Conservation (phyloP, 306 rosid species). For the Inga oerstediana region DNA sequence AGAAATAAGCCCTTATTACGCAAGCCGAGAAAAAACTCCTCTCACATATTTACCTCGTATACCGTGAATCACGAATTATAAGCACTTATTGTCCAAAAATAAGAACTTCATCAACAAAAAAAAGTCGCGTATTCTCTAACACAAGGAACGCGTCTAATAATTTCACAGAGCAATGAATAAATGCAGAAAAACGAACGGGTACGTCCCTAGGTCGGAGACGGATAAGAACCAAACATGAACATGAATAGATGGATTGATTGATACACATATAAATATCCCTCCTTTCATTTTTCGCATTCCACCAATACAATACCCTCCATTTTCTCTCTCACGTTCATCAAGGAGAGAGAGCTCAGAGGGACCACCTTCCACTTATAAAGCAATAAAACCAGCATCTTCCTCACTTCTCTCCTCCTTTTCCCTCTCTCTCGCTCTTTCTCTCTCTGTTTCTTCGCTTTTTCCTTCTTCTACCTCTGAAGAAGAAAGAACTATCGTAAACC, state of each 20-base stretch:
- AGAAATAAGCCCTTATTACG: too few species aligned
- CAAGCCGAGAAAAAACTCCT: too few species aligned
- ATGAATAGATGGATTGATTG: neutral
- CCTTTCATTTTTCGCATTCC: neutral
- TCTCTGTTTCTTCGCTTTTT: neutral
- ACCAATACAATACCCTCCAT: slow-evolving; percentile 29
- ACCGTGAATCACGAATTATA: too few species aligned
- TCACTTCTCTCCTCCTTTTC: neutral
- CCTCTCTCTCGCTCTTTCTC: neutral
- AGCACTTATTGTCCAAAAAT: too few species aligned
- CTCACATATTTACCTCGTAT: too few species aligned
- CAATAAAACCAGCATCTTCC: slow-evolving; percentile 37
- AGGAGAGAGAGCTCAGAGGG: neutral
- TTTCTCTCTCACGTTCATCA: slow-evolving; percentile 27
- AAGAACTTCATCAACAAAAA: neutral
- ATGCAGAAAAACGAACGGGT: neutral
- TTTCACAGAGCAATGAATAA: neutral
- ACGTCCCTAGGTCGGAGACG: neutral
- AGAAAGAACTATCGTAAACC: neutral
- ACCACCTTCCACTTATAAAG: slow-evolving; percentile 38
- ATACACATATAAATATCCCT: neutral
- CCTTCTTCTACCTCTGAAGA: neutral
- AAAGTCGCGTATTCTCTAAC: neutral
- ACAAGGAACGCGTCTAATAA: neutral
- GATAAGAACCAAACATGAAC: neutral